Evolutionary conservation across 179 eudicot species (phyloP).

Genomic region (Gypsophila paniculata): DNA sequence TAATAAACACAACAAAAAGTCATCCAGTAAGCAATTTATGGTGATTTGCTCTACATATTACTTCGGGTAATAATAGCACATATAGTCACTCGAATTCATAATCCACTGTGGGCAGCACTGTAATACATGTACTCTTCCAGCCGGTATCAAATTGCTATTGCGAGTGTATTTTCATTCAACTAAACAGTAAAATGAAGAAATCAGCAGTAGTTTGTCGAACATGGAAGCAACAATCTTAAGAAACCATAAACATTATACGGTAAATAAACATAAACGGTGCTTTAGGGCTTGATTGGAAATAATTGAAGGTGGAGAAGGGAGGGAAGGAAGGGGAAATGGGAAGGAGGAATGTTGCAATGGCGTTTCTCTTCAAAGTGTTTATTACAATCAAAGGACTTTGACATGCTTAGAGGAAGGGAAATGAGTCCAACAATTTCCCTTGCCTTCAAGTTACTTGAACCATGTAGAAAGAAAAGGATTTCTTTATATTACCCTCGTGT

Average conservation of each 20-base stretch:
- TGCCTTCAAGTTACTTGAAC: too few relatives aligned
- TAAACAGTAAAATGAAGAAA: neutral
- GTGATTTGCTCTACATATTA: neutral
- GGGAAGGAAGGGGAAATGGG: neutral
- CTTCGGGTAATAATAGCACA: neutral
- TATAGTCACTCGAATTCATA: neutral
- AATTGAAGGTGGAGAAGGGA: too few relatives aligned
- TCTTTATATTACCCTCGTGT: too few relatives aligned
- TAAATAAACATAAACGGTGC: too few relatives aligned
- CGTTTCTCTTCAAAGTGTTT: neutral
- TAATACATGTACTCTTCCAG: neutral
- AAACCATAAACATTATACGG: neutral
- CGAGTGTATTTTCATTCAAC: neutral
- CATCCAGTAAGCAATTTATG: neutral
- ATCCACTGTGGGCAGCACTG: neutral
- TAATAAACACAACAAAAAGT: neutral
- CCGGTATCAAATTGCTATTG: neutral
- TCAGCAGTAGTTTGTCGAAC: neutral
- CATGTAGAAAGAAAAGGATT: too few relatives aligned
- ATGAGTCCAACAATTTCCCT: too few relatives aligned
- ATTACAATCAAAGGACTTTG: too few relatives aligned
- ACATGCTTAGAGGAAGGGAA: too few relatives aligned
- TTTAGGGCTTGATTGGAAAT: neutral
- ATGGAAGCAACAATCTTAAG: neutral
- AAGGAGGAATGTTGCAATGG: neutral